Percentiles rank a stretch among this genome's conserved stretches.
Evolutionary conservation across 2,329 filamentous ascomycete genomes (phyloP).

Genomic region (Talaromyces sp.): DNA sequence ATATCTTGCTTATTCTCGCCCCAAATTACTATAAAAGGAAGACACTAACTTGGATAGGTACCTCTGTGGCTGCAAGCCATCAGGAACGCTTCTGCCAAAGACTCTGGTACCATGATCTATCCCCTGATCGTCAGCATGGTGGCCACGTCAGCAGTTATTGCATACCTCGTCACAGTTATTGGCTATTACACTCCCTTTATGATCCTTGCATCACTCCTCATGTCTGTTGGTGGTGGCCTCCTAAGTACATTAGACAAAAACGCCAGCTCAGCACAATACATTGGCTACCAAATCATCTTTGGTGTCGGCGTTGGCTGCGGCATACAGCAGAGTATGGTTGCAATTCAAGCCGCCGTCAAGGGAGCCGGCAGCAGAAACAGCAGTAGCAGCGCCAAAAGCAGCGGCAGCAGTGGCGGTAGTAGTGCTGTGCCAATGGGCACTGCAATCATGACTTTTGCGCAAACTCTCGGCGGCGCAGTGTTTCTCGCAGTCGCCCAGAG

Average conservation of each 20-base stretch:
- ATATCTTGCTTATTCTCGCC: background rate
- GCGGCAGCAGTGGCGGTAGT: background rate
- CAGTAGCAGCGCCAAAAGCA: background rate
- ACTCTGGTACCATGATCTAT: slow-evolving; percentile 37
- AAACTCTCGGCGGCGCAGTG: slow-evolving; percentile 32
- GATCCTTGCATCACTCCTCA: slow-evolving; percentile 20
- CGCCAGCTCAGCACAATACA: slow-evolving; percentile 14
- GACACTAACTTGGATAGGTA: slow-evolving; percentile 15
- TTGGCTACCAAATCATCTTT: slow-evolving; percentile 20
- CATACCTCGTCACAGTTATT: slow-evolving; percentile 19
- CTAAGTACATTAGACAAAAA: slow-evolving; percentile 26
- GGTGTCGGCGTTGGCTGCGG: slow-evolving; percentile 17
- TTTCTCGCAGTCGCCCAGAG: slow-evolving; percentile 34
- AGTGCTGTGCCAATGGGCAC: slow-evolving; percentile 24
- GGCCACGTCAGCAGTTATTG: slow-evolving; percentile 22
- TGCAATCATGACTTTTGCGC: slow-evolving; percentile 30
- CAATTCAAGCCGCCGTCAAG: slow-evolving; percentile 27
- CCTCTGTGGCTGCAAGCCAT: slow-evolving; percentile 33
- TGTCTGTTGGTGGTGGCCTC: slow-evolving; percentile 24
- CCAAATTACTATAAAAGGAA: slow-evolving; percentile 6
- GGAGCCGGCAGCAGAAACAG: slow-evolving; percentile 15
- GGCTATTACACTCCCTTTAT: slow-evolving; percentile 24
- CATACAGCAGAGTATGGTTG: slow-evolving; percentile 29
- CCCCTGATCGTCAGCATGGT: slow-evolving; percentile 32
- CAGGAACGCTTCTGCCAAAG: slow-evolving; percentile 23